Base-by-base conservation (phyloP, 768 basidiomycete species). In the Obba rivulosa region DNA sequence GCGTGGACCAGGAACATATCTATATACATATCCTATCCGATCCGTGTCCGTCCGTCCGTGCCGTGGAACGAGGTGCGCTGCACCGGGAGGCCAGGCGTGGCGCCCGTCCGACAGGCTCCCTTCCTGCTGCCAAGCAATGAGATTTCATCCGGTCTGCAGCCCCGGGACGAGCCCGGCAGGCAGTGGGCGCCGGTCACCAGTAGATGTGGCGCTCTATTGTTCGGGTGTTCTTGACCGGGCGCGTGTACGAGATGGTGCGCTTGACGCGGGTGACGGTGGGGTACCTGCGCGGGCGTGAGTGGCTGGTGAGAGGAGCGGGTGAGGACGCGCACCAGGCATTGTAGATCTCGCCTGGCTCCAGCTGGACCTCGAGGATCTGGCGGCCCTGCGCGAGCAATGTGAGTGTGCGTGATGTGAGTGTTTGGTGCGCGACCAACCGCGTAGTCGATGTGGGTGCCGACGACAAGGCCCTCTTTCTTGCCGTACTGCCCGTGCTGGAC, bases 341-440 rank as follows among this genome's bases (percentile, higher is more conserved):
- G 76, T 83, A 85, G 47, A 87, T 60, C 47, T 85, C 80, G 23
- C 73, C 71, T 14, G 75, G 68, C 49, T 90, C 87, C 49, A 92
- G 78, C 61, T 87, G 88, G 24, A 92, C 84, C 61, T 90, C 85
- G 52, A 92, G 69, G 56, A 91, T 76, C 69, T 87, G 85, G 48
- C 87, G 83, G 45, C 88, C 89, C 89, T 92, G 40, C n/a, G 25
- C 16, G 36, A 40, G 23, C 31, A 40, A 18, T 3, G 24, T 2
- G 2, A 11, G 4, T 21, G 17, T 39, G 34, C 35, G 18, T 36
- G 9, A 36, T 8, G 7, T 20, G 16, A 34, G 45, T 28, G 16
- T 8, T 2, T 10, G 25, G 9, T 17, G 20, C 28, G 47, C 16
- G 13, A 74, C 85, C 56, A 65, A 89, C 88, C 45, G 73, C 66